Evolutionary conservation across 768 basidiomycete genomes (phyloP).

Genomic region (Rickenella mellea): DNA sequence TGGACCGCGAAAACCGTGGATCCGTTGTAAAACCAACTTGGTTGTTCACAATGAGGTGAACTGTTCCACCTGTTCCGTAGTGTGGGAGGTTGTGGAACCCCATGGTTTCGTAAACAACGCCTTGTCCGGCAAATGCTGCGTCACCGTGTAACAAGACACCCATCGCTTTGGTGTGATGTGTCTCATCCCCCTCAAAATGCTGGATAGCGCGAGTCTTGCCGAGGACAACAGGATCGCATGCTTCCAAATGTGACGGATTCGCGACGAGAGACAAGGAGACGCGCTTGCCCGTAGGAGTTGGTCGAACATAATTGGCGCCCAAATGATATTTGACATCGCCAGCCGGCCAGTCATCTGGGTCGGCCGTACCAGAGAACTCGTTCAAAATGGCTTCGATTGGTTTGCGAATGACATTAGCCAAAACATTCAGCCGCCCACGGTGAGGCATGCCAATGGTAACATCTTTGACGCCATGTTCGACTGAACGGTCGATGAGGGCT

Average conservation of each 20-base stretch:
- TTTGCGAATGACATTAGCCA: conserved; percentile 97
- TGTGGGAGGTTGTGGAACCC: conserved; percentile 91
- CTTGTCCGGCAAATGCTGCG: conserved; percentile 97
- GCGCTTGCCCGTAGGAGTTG: conserved; percentile 96
- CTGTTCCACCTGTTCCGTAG: conserved; percentile 96
- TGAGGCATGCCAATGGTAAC: conserved; percentile 99
- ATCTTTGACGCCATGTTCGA: conserved; percentile 91
- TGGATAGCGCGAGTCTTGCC: conserved; percentile 98
- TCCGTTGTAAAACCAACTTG: conserved; percentile 99
- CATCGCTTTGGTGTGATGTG: conserved; percentile 79
- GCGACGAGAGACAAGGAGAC: conserved; percentile 96
- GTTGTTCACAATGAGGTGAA: conserved; percentile 98
- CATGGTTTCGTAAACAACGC: conserved; percentile 98
- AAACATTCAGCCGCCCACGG: conserved; percentile 94
- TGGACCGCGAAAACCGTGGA: conserved; percentile 94
- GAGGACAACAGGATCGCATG: conserved; percentile 95
- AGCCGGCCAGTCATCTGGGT: conserved; percentile 67
- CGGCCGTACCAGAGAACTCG: conserved; percentile 76
- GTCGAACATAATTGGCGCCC: conserved; percentile 96
- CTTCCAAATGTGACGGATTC: conserved; percentile 97
- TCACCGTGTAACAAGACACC: conserved; percentile 94
- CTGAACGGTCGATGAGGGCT: conserved; percentile 95
- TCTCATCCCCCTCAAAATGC: conserved; percentile 85
- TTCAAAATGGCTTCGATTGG: conserved; percentile 96
- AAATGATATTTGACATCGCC: conserved; percentile 99